phyloP scores from a whole-genome alignment of 305 asterid genomes.

The Stenogyne calaminthoides region DNA sequence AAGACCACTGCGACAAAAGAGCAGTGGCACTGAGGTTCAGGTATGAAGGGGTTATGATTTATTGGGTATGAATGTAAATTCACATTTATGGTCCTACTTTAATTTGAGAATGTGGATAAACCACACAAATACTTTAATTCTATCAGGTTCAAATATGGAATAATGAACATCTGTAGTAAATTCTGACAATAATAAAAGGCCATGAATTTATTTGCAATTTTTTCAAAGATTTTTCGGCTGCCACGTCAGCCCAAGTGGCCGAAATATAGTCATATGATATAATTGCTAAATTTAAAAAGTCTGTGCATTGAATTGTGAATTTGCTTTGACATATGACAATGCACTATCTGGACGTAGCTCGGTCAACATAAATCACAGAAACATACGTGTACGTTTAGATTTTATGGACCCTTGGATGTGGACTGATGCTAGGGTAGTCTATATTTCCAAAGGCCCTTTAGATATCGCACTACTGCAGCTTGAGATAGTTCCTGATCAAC shows the following conservation, averaged over 20 bases:
- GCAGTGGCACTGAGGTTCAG: conserved; percentile 95
- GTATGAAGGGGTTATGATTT: conserved; percentile 36
- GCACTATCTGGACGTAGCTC: conserved; percentile 39
- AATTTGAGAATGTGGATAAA: conserved; percentile 1
- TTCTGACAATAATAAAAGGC: too few species aligned
- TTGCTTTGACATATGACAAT: conserved; percentile 31
- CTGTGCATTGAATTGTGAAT: too few species aligned
- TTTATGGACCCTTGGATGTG: conserved; percentile 89
- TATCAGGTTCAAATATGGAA: not conserved
- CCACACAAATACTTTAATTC: not conserved
- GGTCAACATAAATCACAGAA: conserved; percentile 45
- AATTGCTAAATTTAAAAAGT: too few species aligned
- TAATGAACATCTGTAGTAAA: not conserved
- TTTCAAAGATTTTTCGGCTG: too few species aligned
- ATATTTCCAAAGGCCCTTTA: conserved; percentile 89
- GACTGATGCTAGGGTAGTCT: conserved; percentile 78
- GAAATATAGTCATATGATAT: too few species aligned
- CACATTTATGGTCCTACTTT: conserved; percentile 20
- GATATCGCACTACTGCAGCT: conserved; percentile 92
- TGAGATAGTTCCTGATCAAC: conserved; percentile 70
- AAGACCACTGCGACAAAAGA: conserved; percentile 81
- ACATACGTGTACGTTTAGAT: conserved; percentile 76
- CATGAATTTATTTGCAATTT: too few species aligned
- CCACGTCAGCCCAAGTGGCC: too few species aligned
- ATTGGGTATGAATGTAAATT: not conserved